Conservation (phyloP, 345 rosid species). For the Hibiscus tridactylites region DNA sequence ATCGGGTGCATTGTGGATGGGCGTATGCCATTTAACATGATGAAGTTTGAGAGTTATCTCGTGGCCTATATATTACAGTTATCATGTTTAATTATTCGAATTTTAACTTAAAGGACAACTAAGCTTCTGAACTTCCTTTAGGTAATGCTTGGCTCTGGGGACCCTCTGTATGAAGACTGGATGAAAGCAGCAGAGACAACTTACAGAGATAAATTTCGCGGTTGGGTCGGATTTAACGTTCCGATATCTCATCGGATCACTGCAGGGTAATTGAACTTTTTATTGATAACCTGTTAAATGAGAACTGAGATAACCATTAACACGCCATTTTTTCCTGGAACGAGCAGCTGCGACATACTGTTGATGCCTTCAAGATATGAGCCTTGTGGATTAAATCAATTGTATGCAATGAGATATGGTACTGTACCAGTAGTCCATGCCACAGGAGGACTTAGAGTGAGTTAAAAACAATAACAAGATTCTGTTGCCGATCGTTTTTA, state of each 20-base stretch:
- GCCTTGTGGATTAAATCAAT: constrained; percentile 91
- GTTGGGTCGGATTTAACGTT: constrained; percentile 95
- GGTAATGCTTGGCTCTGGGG: constrained; percentile 98
- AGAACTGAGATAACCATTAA: neutral
- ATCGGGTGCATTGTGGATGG: no score
- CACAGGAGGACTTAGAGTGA: constrained; percentile 90
- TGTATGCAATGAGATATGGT: constrained; percentile 97
- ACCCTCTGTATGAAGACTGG: constrained; percentile 68
- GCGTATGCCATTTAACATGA: no score
- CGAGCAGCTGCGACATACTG: constrained; percentile 84
- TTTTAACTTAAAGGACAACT: neutral
- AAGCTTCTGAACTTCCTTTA: constrained; percentile 21
- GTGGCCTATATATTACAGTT: neutral
- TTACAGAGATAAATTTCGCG: constrained; percentile 72
- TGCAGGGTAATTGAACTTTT: constrained; percentile 57
- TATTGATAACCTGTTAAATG: neutral
- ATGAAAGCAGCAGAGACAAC: constrained; percentile 69
- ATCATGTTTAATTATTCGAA: neutral
- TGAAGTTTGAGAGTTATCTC: neutral
- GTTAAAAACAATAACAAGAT: constrained; percentile 19
- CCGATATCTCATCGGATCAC: constrained; percentile 91
- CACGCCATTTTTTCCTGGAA: constrained; percentile 12
- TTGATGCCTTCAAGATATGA: constrained; percentile 98
- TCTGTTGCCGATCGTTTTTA: neutral
- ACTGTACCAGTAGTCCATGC: constrained; percentile 86